Conservation (phyloP, 2,329 filamentous ascomycete genomes). For the Aspergillus niger region DNA sequence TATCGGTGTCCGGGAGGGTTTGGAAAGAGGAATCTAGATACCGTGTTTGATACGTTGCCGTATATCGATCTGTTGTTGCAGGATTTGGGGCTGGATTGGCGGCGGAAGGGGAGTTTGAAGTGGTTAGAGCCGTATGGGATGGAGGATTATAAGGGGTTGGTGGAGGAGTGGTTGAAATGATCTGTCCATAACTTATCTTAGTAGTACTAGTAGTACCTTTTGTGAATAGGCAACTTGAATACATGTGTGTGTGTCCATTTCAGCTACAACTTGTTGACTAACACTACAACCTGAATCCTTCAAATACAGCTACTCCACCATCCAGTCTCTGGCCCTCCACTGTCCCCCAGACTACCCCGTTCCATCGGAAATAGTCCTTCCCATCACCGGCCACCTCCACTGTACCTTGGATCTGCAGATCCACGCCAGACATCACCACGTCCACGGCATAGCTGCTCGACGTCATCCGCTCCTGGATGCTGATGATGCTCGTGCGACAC, state of each 20-base stretch:
- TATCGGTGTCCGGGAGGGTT: constrained; percentile 66
- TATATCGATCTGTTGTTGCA: constrained; percentile 69
- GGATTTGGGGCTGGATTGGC: constrained; percentile 63
- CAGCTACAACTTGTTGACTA: neutral
- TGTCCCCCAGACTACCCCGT: constrained; percentile 21
- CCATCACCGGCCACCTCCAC: constrained; percentile 17
- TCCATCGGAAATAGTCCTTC: constrained; percentile 25
- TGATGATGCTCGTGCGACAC: constrained; percentile 25
- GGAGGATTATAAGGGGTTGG: constrained; percentile 45
- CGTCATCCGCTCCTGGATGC: constrained; percentile 8
- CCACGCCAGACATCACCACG: constrained; percentile 12
- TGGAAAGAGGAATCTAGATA: constrained; percentile 59
- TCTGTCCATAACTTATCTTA: neutral
- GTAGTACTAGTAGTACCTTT: too few species aligned
- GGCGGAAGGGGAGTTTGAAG: constrained; percentile 36
- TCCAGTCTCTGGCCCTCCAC: neutral
- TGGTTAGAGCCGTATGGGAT: constrained; percentile 42
- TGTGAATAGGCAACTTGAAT: neutral
- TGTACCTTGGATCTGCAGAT: constrained; percentile 16
- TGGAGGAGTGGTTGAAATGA: constrained; percentile 41
- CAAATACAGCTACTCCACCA: constrained; percentile 27
- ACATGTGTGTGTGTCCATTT: neutral
- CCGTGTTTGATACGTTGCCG: constrained; percentile 74
- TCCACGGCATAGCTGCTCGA: constrained; percentile 18
- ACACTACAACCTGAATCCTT: constrained; percentile 23